Conservation (phyloP, 2,329 filamentous ascomycete species). For the Pseudogymnoascus destructans region DNA sequence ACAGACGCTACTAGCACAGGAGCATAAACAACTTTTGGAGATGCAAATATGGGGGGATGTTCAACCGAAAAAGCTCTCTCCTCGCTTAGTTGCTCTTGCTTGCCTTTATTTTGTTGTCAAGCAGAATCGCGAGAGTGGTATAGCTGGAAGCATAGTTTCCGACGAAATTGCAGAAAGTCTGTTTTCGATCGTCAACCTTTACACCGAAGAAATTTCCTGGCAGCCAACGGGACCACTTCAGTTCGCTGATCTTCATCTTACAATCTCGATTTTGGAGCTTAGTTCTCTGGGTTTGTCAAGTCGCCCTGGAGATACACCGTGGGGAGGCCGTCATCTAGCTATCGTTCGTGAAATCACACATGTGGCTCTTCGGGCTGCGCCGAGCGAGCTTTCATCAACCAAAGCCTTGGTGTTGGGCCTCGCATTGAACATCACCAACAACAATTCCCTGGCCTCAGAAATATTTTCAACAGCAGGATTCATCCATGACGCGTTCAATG, state of each 20-base stretch:
- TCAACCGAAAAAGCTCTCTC: slow-evolving; percentile 40
- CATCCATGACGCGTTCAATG: slow-evolving; percentile 34
- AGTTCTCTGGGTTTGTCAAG: slow-evolving; percentile 25
- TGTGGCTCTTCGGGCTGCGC: neutral
- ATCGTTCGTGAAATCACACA: neutral
- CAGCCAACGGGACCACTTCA: slow-evolving; percentile 16
- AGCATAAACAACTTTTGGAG: slow-evolving; percentile 40
- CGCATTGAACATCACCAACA: slow-evolving; percentile 77
- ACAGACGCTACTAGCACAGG: slow-evolving; percentile 39
- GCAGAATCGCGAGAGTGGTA: slow-evolving; percentile 36
- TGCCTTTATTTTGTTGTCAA: slow-evolving; percentile 45
- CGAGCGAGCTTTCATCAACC: neutral
- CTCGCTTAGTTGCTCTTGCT: slow-evolving; percentile 50
- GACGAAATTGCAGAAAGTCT: slow-evolving; percentile 35
- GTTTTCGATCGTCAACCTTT: slow-evolving; percentile 31
- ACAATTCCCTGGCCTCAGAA: slow-evolving; percentile 54
- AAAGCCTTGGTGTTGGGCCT: slow-evolving; percentile 41
- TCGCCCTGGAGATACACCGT: neutral
- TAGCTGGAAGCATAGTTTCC: slow-evolving; percentile 37
- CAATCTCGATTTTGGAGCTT: slow-evolving; percentile 41
- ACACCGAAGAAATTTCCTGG: slow-evolving; percentile 19
- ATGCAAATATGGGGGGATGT: slow-evolving; percentile 48
- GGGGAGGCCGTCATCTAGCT: neutral
- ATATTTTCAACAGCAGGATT: slow-evolving; percentile 51
- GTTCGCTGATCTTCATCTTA: slow-evolving; percentile 29